Evolutionary conservation across 1,284 basidiomycete genomes (phyloP), one percentile per base, ranked within the genome.

Genomic region (Prillingera fragicola): DNA sequence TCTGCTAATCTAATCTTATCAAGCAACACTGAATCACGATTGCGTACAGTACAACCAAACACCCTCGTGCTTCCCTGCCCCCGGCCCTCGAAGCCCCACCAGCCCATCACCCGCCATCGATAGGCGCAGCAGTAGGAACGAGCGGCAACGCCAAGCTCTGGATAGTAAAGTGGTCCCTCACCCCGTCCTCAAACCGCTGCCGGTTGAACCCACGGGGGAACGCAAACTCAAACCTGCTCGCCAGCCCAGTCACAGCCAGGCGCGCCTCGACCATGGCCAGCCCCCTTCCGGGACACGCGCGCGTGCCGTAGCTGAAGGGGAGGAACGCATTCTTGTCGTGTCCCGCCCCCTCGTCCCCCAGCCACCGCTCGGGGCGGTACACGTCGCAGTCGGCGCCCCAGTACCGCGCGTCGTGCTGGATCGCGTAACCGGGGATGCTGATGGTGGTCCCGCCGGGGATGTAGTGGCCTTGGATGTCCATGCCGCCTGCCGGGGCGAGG

Each of bases 311-410:
- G 24, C 31, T 31, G 33, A 45, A 45, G 5, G 43, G 43, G 21
- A 45, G 38, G 26, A 25, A 45, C 4, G 43, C 43, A 12, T 29
- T 41, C 31, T 32, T 25, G 43, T 45, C 36, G 43, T 17, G 6
- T 29, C 5, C 21, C 29, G 12, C 22, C 3, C 13, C 27, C 13
- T 13, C 15, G 17, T 76, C 73, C n/a, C n/a, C n/a, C 19, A 79
- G 55, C 80, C 80, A 82, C 17, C 80, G 76, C 34, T 75, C 71
- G 4, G 81, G 80, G 27, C 75, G 71, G 57, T 80, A 83, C n/a
- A 70, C 38, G 31, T 75, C 58, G 5, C 78, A 75, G 56, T 82
- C 79, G 9, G 70, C 54, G 8, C 80, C 80, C 80, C 80, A 82
- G 6, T 75, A 62, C 7, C 67, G 63, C 33, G 71, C 59, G 44